Percentiles rank a stretch among this genome's conserved stretches.
These are phyloP conservation scores for Eudorina sp. DNA, from an alignment of 139 green algal species.

Conservation along the genomic window DNA sequence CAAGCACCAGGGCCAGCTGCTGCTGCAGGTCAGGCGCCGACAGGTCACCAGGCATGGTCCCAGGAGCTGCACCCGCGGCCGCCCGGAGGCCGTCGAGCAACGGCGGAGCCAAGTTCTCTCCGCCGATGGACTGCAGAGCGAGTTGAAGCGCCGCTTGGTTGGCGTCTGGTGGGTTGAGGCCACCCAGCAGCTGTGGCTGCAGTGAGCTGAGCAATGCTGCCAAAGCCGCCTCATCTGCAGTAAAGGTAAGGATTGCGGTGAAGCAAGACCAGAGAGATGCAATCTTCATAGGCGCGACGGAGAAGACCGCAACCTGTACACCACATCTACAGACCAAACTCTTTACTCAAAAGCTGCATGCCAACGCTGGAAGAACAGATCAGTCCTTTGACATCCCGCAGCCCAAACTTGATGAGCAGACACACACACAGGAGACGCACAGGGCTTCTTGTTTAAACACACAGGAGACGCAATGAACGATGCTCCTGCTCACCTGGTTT, in stretches of 20 bases:
- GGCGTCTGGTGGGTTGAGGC: conserved; percentile 15
- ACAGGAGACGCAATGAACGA: neutral
- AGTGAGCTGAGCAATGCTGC: neutral
- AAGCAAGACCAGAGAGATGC: neutral
- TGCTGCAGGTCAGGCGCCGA: neutral
- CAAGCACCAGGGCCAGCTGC: conserved; percentile 14
- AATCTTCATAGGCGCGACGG: neutral
- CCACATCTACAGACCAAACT: no score
- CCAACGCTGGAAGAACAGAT: neutral
- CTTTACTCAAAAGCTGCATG: no score
- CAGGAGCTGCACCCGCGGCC: neutral
- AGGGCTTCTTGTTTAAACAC: neutral
- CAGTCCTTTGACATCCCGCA: no score
- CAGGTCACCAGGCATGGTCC: neutral
- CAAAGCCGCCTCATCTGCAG: conserved; percentile 21
- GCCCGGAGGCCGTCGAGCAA: conserved; percentile 15
- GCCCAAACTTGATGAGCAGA: no score
- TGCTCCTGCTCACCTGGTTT: neutral
- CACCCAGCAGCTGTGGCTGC: neutral
- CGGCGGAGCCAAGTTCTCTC: neutral
- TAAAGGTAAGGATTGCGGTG: neutral
- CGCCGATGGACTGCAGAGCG: neutral
- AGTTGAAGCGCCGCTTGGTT: neutral
- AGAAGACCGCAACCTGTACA: no score
- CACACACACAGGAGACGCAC: neutral